Evolutionary conservation across 2,329 filamentous ascomycete species (phyloP).

Genomic region (Sclerotinia trifoliorum): DNA sequence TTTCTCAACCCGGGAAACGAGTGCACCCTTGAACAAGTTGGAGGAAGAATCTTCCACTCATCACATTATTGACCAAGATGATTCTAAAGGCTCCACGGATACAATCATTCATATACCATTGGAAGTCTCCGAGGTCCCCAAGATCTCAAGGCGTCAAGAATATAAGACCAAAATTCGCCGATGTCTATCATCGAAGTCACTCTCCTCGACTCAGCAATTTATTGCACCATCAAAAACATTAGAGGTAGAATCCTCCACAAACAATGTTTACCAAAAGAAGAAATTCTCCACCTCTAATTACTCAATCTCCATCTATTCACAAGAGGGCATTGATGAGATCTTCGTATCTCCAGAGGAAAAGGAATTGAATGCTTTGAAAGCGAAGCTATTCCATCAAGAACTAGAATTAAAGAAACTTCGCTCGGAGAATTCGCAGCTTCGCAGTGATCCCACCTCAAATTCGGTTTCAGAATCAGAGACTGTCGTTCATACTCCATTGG

Average conservation of each 20-base stretch:
- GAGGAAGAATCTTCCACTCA: too few relatives aligned
- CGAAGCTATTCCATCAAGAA: not conserved
- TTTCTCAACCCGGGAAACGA: too few relatives aligned
- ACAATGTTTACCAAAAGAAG: not conserved
- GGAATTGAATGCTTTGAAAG: not conserved
- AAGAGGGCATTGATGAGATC: not conserved
- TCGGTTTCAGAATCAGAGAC: not conserved
- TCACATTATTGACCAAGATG: not conserved
- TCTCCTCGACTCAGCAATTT: too few relatives aligned
- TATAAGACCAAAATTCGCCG: not conserved
- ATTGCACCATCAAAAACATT: not conserved
- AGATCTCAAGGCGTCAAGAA: not conserved
- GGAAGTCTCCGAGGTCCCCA: not conserved
- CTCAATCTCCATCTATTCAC: conserved; percentile 6
- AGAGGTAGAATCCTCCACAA: not conserved
- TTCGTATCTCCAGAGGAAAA: not conserved
- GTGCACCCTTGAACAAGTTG: too few relatives aligned
- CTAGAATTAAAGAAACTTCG: not conserved
- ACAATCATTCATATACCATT: not conserved
- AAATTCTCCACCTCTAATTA: not conserved
- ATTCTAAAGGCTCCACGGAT: not conserved
- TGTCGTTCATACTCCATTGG: not conserved
- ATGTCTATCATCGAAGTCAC: not conserved
- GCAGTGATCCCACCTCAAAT: not conserved
- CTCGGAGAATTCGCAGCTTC: not conserved